A percentile compares a stretch with the other conserved stretches of the same genome.
Evolutionary conservation across 1,284 basidiomycete species (phyloP).

Genomic region (Stereum hirsutum): DNA sequence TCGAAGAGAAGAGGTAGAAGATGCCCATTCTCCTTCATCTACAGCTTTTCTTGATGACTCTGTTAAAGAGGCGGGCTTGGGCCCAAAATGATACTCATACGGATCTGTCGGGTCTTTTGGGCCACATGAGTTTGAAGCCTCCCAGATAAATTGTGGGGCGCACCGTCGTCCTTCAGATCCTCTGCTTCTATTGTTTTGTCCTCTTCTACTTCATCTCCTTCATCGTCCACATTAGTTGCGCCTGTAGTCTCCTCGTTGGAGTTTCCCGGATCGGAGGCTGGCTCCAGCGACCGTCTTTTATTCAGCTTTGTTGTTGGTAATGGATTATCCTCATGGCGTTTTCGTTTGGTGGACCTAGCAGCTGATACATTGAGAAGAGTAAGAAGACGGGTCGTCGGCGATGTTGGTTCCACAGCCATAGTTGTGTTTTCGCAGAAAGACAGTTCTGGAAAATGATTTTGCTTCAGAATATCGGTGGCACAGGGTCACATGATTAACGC

Average conservation of each 20-base stretch:
- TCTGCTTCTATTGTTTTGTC: conserved; percentile 10
- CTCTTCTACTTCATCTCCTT: conserved; percentile 3
- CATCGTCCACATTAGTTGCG: neutral
- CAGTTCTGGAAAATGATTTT: too few species aligned
- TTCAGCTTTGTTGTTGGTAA: conserved; percentile 52
- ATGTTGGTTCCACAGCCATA: too few species aligned
- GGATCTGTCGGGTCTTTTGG: conserved; percentile 24
- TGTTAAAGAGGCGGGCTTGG: conserved; percentile 35
- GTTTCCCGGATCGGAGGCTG: neutral
- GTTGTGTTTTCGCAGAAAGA: too few species aligned
- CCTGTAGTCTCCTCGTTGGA: neutral
- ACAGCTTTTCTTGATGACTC: conserved; percentile 36
- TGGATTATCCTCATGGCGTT: conserved; percentile 34
- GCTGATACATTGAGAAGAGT: conserved; percentile 94
- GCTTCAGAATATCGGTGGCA: too few species aligned
- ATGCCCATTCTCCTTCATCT: conserved; percentile 43
- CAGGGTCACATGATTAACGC: too few species aligned
- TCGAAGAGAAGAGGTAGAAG: conserved; percentile 28
- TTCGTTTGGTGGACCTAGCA: conserved; percentile 52
- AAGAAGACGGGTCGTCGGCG: conserved; percentile 73
- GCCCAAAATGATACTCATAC: conserved; percentile 64
- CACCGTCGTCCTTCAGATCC: conserved; percentile 17
- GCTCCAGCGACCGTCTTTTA: conserved; percentile 29
- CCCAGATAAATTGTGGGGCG: conserved; percentile 18
- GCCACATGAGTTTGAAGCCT: neutral